Evolutionary conservation across 805 yeast genomes (phyloP).

Genomic region (Yamadazyma scolyti): DNA sequence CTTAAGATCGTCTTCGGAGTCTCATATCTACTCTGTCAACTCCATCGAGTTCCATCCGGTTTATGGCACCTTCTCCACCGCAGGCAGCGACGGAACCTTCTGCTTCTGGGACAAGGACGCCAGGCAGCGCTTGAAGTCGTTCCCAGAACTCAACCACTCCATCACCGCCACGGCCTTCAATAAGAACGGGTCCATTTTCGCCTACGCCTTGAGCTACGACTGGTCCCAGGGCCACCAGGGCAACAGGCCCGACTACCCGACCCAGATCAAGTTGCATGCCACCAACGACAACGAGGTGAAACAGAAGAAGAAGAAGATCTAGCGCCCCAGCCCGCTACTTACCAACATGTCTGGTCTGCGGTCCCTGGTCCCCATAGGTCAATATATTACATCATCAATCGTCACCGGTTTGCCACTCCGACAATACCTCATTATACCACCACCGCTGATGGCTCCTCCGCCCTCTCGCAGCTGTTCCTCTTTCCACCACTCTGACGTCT

Average conservation of each 20-base stretch:
- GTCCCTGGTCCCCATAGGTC: no score
- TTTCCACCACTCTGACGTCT: no score
- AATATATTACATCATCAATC: no score
- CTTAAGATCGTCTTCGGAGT: constrained; percentile 35
- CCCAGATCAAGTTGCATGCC: constrained; percentile 75
- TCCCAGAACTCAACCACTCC: constrained; percentile 62
- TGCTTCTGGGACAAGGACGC: constrained; percentile 96
- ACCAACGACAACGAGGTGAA: constrained; percentile 84
- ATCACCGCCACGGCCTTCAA: constrained; percentile 80
- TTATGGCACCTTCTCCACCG: constrained; percentile 88
- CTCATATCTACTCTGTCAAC: constrained; percentile 74
- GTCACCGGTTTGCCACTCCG: no score
- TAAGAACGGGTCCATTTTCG: constrained; percentile 77
- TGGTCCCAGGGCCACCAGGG: constrained; percentile 90
- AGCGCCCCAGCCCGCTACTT: no score
- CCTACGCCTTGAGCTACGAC: constrained; percentile 90
- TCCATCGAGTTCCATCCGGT: constrained; percentile 82
- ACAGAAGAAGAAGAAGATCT: constrained; percentile 39
- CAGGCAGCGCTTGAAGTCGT: constrained; percentile 78
- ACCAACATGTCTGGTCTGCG: no score
- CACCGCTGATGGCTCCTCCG: no score
- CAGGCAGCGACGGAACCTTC: constrained; percentile 92
- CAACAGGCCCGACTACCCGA: constrained; percentile 73
- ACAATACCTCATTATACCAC: no score
- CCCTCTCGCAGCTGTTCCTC: no score